Percentiles rank a stretch among this genome's conserved stretches.
Evolutionary conservation across 2,329 filamentous ascomycete genomes (phyloP).

Genomic region (Paracoccidioides brasiliensis): DNA sequence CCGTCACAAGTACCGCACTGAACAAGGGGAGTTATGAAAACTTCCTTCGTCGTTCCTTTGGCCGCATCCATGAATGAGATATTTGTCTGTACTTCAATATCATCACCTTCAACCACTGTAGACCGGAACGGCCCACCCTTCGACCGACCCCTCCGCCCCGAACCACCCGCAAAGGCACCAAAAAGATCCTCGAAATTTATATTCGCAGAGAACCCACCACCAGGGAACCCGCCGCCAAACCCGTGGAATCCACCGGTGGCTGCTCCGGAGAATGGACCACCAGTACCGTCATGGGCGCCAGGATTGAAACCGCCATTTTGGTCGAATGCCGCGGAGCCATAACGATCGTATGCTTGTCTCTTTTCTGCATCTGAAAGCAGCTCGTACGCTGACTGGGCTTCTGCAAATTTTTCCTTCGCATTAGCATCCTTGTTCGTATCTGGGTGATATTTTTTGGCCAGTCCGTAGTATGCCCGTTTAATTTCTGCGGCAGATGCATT

Average conservation of each 20-base stretch:
- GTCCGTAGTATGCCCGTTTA: constrained; percentile 95
- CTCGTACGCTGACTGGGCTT: constrained; percentile 90
- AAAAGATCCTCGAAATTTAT: constrained; percentile 98
- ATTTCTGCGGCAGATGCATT: constrained; percentile 73
- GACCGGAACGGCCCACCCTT: constrained; percentile 63
- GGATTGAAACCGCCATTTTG: constrained; percentile 65
- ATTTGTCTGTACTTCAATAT: constrained; percentile 85
- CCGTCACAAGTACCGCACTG: constrained; percentile 74
- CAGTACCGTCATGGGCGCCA: constrained; percentile 43
- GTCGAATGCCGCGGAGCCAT: constrained; percentile 65
- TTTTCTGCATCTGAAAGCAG: constrained; percentile 86
- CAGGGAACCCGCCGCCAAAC: constrained; percentile 41
- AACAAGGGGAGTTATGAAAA: constrained; percentile 68
- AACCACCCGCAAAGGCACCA: constrained; percentile 60
- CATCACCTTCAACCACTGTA: constrained; percentile 75
- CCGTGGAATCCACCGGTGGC: constrained; percentile 47
- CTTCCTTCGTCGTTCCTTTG: constrained; percentile 79
- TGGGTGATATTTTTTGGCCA: constrained; percentile 95
- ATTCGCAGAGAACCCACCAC: constrained; percentile 58
- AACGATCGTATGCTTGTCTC: constrained; percentile 82
- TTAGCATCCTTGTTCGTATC: constrained; percentile 91
- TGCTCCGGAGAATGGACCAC: constrained; percentile 43
- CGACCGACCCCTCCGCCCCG: constrained; percentile 39
- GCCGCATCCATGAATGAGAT: constrained; percentile 95
- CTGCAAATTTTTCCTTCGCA: constrained; percentile 91